Conservation (phyloP, 2,329 filamentous ascomycete species). For the Diaporthe eres region DNA sequence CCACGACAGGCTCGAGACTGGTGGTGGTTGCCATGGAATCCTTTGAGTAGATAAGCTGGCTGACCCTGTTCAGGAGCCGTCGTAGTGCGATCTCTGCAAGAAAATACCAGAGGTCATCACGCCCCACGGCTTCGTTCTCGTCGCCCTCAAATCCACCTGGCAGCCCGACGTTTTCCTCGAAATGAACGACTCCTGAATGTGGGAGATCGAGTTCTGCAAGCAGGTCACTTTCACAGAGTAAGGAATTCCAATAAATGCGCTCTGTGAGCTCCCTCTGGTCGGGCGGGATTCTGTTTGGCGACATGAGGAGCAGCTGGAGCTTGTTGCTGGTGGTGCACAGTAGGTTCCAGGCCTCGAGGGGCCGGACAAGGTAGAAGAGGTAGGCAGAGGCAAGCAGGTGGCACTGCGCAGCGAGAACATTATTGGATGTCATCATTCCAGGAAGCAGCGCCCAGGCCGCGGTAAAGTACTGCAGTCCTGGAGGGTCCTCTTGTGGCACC, state of each 20-base stretch:
- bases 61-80: conserved; percentile 82
- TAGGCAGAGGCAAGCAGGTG: conserved; percentile 86
- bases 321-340: conserved; percentile 86
- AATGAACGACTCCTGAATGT: conserved; percentile 86
- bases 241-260: conserved; percentile 86
- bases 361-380: conserved; percentile 85
- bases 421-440: conserved; percentile 84
- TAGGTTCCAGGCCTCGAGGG: conserved; percentile 86
- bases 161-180: conserved; percentile 84
- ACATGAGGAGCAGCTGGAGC: conserved; percentile 82
- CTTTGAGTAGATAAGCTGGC: conserved; percentile 84
- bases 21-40: conserved; percentile 79
- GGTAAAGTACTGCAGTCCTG: conserved; percentile 84
- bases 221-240: conserved; percentile 85
- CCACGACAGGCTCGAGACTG: conserved; percentile 82
- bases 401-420: conserved; percentile 83
- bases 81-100: conserved; percentile 85
- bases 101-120: conserved; percentile 89
- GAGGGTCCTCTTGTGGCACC: conserved; percentile 77
- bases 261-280: conserved; percentile 81
- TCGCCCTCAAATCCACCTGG: conserved; percentile 85
- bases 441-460: conserved; percentile 85
- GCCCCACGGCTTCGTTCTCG: conserved; percentile 73
- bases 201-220: conserved; percentile 85
- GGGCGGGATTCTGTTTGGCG: conserved; percentile 77